Evolutionary conservation across 768 basidiomycete species (phyloP), one percentile per base, ranked within the genome.

Genomic region (Rhodosporidiobolus sp.): DNA sequence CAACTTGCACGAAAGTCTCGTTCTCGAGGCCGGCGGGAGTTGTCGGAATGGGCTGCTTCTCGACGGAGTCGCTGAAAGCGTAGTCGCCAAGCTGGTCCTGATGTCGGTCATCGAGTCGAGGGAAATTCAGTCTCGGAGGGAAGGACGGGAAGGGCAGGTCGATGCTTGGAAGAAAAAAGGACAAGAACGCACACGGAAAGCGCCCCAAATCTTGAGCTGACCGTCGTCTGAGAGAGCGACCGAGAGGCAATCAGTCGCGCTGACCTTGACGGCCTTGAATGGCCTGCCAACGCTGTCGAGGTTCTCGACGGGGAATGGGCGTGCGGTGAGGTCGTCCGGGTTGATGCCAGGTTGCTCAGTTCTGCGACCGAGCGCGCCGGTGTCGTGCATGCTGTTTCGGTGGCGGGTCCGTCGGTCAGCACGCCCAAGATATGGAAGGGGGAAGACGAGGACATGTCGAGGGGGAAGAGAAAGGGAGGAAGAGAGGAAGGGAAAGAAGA

Each of bases 31-130:
- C 77, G 19, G 78, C 80, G 32, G 83, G 77, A 24, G 80, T 73
- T 43, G 80, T 81, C 24, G 82, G 86, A 24, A 85, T 84, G 17
- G 90, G 90, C 17, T 94, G 90, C 68, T 87, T 85, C 78, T 86
- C 85, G 32, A 85, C 82, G 24, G 86, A 88, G 72, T 83, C 86
- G 9, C 89, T 86, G n/a, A 52, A 67, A 26, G 76, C 79, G 63
- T 78, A 74, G 79, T 94, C 94, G 19, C 92, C 92, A n/a, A 94
- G 86, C n/a, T n/a, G n/a, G n/a, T n/a, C n/a, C n/a, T n/a, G n/a
- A n/a, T n/a, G n/a, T n/a, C n/a, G n/a, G n/a, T n/a, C n/a, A n/a
- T n/a, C n/a, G n/a, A n/a, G n/a, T n/a, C n/a, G n/a, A n/a, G n/a
- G n/a, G n/a, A n/a, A n/a, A n/a, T n/a, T n/a, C n/a, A n/a, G n/a